Evolutionary conservation across 2,329 filamentous ascomycete species (phyloP).

Genomic region (Chlorencoelia australis): DNA sequence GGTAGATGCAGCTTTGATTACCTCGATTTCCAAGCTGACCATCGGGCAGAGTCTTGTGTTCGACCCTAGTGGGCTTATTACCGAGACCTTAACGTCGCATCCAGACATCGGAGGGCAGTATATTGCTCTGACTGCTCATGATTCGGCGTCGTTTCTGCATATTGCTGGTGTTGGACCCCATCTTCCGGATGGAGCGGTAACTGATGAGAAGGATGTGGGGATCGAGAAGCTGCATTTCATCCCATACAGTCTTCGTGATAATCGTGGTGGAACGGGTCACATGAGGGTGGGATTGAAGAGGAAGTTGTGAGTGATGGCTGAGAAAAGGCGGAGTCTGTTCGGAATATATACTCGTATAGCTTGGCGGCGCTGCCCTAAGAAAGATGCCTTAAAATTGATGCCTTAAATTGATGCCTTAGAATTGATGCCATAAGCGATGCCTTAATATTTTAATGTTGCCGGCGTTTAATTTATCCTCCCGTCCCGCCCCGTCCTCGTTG

Average conservation of each 20-base stretch:
- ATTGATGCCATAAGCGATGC: no score
- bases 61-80: conserved; percentile 10
- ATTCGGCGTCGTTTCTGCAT: conserved; percentile 12
- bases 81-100: conserved; percentile 8
- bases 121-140: conserved; percentile 13
- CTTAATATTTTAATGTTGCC: no score
- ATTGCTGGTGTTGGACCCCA: conserved; percentile 6
- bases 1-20: not conserved
- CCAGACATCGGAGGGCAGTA: conserved; percentile 14
- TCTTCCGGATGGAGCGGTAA: not conserved
- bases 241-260: conserved; percentile 45
- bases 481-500: no score
- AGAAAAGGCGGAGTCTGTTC: no score
- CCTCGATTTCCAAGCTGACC: not conserved
- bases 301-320: no score
- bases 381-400: no score
- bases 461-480: no score
- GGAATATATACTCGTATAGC: no score
- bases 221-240: conserved; percentile 36
- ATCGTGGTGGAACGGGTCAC: conserved; percentile 40
- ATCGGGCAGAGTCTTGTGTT: conserved; percentile 9
- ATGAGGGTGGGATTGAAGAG: conserved; percentile 18
- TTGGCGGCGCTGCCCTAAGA: no score
- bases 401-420: no score
- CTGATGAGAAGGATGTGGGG: conserved; percentile 14